Conservation (phyloP, 2,329 filamentous ascomycete species). For the Furcasterigmium furcatum region DNA sequence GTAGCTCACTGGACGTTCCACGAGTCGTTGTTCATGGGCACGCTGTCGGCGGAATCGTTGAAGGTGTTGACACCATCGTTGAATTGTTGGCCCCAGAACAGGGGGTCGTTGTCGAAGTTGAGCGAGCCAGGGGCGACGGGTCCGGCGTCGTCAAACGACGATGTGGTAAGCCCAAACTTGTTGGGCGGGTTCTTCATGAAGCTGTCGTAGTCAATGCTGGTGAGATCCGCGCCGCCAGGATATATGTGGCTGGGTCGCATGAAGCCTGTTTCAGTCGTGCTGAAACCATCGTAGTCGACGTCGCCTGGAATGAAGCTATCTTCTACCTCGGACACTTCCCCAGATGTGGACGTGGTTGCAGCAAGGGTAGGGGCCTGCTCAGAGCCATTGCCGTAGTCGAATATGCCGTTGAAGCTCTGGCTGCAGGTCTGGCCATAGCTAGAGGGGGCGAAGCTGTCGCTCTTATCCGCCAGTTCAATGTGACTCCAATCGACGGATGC, state of each 20-base stretch:
- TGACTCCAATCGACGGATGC: slow-evolving; percentile 43
- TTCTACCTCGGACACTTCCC: slow-evolving; percentile 65
- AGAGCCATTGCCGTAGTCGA: slow-evolving; percentile 49
- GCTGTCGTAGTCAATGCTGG: slow-evolving; percentile 51
- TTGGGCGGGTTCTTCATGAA: slow-evolving; percentile 48
- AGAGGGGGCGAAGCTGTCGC: slow-evolving; percentile 47
- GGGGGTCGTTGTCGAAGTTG: slow-evolving; percentile 48
- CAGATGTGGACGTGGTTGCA: slow-evolving; percentile 58
- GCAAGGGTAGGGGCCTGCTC: slow-evolving; percentile 53
- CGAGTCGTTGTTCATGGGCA: slow-evolving; percentile 8
- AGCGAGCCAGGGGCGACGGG: slow-evolving; percentile 39
- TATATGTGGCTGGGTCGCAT: slow-evolving; percentile 31
- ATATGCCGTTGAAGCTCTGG: slow-evolving; percentile 47
- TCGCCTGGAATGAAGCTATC: slow-evolving; percentile 47
- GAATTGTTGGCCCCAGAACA: slow-evolving; percentile 47
- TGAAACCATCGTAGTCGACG: slow-evolving; percentile 46
- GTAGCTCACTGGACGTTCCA: slow-evolving; percentile 8
- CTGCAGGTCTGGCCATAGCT: slow-evolving; percentile 51
- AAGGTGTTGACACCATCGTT: slow-evolving; percentile 22
- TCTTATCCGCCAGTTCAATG: slow-evolving; percentile 42
- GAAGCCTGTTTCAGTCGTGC: slow-evolving; percentile 39
- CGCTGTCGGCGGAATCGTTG: slow-evolving; percentile 24
- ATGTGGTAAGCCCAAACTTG: slow-evolving; percentile 36
- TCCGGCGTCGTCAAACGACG: slow-evolving; percentile 32
- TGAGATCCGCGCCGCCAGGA: slow-evolving; percentile 34